Evolutionary conservation across 306 rosid species (phyloP).

Genomic region (Echinosophora koreensis): DNA sequence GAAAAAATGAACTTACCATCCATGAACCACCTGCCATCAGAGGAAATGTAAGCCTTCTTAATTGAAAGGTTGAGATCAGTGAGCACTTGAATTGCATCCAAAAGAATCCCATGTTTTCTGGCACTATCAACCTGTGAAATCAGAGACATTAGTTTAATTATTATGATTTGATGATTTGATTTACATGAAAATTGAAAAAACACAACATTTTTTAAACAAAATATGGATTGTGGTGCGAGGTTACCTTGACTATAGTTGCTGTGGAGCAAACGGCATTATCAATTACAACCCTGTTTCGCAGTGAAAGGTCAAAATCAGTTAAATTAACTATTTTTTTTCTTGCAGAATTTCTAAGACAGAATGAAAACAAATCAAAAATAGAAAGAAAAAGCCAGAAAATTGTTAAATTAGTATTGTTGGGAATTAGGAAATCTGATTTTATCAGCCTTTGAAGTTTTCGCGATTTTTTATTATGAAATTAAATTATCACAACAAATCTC

Average conservation of each 20-base stretch:
- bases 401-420: constrained; percentile 44
- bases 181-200: background rate
- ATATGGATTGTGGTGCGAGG: background rate
- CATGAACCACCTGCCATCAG: constrained; percentile 98
- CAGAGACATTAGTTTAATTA: constrained; percentile 5
- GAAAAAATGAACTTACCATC: constrained; percentile 70
- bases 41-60: constrained; percentile 90
- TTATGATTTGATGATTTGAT: background rate
- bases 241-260: constrained; percentile 92
- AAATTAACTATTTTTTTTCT: background rate
- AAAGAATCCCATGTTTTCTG: constrained; percentile 85
- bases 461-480: constrained; percentile 27
- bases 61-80: constrained; percentile 84
- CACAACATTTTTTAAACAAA: background rate
- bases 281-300: constrained; percentile 77
- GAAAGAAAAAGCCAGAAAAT: constrained; percentile 46
- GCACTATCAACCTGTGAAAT: constrained; percentile 84
- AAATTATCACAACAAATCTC: constrained; percentile 21
- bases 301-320: constrained; percentile 56
- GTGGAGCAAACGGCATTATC: constrained; percentile 90
- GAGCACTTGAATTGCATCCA: constrained; percentile 91
- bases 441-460: background rate
- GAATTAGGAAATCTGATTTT: background rate
- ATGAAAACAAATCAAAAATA: background rate
- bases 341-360: background rate